phyloP scores from a whole-genome alignment of 176 grass and related monocot genomes.

The Bothriochloa decipiens region DNA sequence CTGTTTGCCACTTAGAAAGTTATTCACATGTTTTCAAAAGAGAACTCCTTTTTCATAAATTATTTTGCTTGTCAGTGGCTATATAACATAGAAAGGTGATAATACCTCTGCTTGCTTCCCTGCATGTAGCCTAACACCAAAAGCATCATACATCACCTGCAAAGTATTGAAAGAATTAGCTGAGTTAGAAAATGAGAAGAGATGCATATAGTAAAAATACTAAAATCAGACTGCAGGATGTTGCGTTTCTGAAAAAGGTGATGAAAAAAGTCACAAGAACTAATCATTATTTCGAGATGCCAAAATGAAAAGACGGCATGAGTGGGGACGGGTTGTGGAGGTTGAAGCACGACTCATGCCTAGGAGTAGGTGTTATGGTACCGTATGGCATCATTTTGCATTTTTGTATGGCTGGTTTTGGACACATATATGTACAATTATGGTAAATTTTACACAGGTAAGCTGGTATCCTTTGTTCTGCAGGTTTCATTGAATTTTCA shows the following conservation, averaged over 20 bases:
- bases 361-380: background rate
- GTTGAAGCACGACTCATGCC: background rate
- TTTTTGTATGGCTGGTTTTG: slow-evolving; percentile 2
- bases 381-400: background rate
- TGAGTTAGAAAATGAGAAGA: background rate
- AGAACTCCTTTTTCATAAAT: background rate
- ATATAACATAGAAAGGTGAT: slow-evolving; percentile 30
- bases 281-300: background rate
- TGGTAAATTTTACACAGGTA: background rate
- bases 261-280: background rate
- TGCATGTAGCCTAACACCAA: slow-evolving; percentile 94
- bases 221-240: background rate
- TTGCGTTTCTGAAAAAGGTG: slow-evolving; percentile 7
- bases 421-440: background rate
- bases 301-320: background rate
- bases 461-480: background rate
- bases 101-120: slow-evolving; percentile 96
- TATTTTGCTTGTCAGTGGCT: slow-evolving; percentile 13
- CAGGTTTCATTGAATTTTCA: background rate
- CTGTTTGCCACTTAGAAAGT: background rate
- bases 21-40: background rate
- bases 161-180: slow-evolving; percentile 9
- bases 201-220: background rate
- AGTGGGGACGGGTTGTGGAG: background rate
- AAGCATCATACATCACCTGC: slow-evolving; percentile 99